phyloP scores from a whole-genome alignment of 306 rosid genomes.

The Sesbania bispinosa region DNA sequence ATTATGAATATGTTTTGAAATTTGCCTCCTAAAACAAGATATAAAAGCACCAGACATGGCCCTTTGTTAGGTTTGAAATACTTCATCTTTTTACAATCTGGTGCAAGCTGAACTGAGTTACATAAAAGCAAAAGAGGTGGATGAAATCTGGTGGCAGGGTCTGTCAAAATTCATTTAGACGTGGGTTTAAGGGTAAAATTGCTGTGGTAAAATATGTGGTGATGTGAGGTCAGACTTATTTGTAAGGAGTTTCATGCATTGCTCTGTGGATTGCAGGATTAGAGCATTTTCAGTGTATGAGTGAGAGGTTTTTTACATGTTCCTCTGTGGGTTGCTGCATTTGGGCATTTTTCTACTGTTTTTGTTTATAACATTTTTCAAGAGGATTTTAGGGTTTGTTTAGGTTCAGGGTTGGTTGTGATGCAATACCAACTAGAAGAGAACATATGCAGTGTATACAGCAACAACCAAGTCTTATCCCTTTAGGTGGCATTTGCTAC shows the following conservation, averaged over 20 bases:
- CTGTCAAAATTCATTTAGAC: neutral
- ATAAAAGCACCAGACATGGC: neutral
- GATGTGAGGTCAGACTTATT: too few relatives aligned
- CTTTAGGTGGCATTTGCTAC: neutral
- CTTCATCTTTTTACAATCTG: neutral
- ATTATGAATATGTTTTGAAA: neutral
- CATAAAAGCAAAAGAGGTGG: neutral
- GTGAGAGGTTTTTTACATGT: neutral
- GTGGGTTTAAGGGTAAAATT: too few relatives aligned
- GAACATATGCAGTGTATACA: neutral
- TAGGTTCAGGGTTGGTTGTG: neutral
- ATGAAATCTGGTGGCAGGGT: neutral
- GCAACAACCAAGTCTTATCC: neutral
- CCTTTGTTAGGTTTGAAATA: neutral
- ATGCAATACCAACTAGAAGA: neutral
- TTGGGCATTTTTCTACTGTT: neutral
- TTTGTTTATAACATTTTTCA: neutral
- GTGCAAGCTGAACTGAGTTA: neutral
- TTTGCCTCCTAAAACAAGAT: neutral
- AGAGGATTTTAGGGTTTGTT: neutral
- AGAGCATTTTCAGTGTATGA: neutral
- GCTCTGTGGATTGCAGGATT: neutral
- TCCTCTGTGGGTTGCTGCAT: neutral
- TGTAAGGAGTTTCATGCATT: neutral
- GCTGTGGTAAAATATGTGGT: too few relatives aligned